Evolutionary conservation across 2,329 filamentous ascomycete genomes (phyloP).

Genomic region (Ophiostoma australiae): DNA sequence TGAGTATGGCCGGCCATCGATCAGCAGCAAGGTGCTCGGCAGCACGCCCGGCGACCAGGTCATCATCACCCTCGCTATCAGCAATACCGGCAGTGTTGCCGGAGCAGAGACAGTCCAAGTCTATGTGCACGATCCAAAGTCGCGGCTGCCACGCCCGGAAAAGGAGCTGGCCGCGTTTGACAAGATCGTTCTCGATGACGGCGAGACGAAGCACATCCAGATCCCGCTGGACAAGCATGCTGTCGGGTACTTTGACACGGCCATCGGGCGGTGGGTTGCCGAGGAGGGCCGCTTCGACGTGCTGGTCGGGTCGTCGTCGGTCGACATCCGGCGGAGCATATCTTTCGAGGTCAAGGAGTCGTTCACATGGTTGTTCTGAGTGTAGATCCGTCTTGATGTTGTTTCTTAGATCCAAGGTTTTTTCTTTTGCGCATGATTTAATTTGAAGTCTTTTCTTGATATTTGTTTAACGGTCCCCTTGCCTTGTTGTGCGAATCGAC

Average conservation of each 20-base stretch:
- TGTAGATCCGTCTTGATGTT: neutral
- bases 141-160: neutral
- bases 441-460: too few species aligned
- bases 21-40: slow-evolving; percentile 43
- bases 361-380: neutral
- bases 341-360: neutral
- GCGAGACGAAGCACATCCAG: slow-evolving; percentile 49
- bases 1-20: slow-evolving; percentile 47
- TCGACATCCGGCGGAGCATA: slow-evolving; percentile 31
- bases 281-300: slow-evolving; percentile 60
- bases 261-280: slow-evolving; percentile 56
- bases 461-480: too few species aligned
- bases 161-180: slow-evolving; percentile 28
- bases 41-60: slow-evolving; percentile 43
- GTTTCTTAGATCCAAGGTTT: neutral
- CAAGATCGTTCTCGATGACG: slow-evolving; percentile 56
- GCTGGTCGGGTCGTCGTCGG: slow-evolving; percentile 57
- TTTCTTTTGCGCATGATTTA: too few species aligned
- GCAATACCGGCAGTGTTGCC: neutral
- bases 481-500: too few species aligned
- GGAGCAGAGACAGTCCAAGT: neutral
- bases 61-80: neutral
- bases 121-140: neutral
- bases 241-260: slow-evolving; percentile 59
- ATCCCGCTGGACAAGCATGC: slow-evolving; percentile 47